phyloP scores from a whole-genome alignment of 2,329 filamentous ascomycete genomes.

The Mycocentrospora acerina region DNA sequence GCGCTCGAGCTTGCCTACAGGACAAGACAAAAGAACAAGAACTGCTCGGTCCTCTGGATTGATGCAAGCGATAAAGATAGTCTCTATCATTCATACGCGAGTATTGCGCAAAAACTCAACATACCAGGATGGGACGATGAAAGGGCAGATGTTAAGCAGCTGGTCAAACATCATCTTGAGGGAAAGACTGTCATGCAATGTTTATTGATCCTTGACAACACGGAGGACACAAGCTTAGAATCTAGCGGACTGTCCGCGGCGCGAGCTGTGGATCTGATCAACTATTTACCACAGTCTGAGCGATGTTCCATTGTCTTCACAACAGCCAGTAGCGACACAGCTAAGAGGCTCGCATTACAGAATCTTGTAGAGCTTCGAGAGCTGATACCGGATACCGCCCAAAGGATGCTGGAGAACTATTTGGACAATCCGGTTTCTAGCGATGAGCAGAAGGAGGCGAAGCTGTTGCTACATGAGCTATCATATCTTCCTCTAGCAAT shows the following conservation, averaged over 20 bases:
- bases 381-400: conserved; percentile 15
- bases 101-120: conserved; percentile 26
- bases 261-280: conserved; percentile 14
- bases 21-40: conserved; percentile 34
- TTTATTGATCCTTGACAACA: conserved; percentile 20
- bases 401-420: conserved; percentile 17
- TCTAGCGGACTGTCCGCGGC: conserved; percentile 7
- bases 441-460: conserved; percentile 12
- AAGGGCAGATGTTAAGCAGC: conserved; percentile 16
- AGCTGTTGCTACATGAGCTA: conserved; percentile 16
- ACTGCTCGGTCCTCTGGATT: conserved; percentile 50
- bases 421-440: conserved; percentile 6
- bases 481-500: conserved; percentile 21
- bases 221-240: conserved; percentile 25
- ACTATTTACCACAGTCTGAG: conserved; percentile 16
- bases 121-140: conserved; percentile 24
- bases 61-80: conserved; percentile 42
- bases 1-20: conserved; percentile 45
- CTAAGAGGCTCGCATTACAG: conserved; percentile 13
- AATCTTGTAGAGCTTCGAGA: conserved; percentile 16
- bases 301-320: conserved; percentile 18
- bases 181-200: conserved; percentile 2
- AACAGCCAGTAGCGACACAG: conserved; percentile 14
- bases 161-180: conserved; percentile 16
- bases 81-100: conserved; percentile 42